Evolutionary conservation across 1,284 basidiomycete species (phyloP), one percentile per base, ranked within the genome.

Genomic region (Rhodotorula sp.): DNA sequence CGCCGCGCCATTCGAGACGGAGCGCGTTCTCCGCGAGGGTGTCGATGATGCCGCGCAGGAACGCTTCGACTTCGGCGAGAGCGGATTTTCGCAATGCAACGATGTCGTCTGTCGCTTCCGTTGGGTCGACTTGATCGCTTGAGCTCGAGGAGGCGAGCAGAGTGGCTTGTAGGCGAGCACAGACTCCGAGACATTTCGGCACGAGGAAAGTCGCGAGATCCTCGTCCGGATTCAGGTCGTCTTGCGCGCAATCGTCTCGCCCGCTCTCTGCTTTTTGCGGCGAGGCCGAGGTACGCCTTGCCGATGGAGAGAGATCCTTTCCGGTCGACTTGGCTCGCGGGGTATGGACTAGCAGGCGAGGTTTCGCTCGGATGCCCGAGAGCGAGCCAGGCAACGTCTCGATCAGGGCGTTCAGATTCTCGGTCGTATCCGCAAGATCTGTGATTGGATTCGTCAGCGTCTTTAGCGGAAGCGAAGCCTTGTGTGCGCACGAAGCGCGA

Each of bases 121-220:
- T 48, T 7, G 45, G 0, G 6, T 22, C 45, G 37, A 42, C 37
- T 42, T 42, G 37, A 18, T 1, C n/a, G 12, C 2, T 12, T 6
- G 22, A 26, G 5, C 4, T 1, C 5, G 49, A 22, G 22, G 58
- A 37, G 17, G 33, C 42, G n/a, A 68, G 37, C 18, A 70, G 66
- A 5, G 71, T 55, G 1, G 62, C 66, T 29, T 73, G 64, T 22
- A 73, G 66, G 10, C 65, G 66, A 6, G 66, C 54, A 17, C 62
- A 58, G 22, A 64, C 58, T 14, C 51, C n/a, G 17, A 75, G 62
- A 37, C 51, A 51, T 6, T 69, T 69, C 49, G 64, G 67, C n/a
- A 66, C 45, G 67, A 74, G 69, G 49, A 69, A 75, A 18, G 67
- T 70, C 29, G 68, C 68, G 64, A 75, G 70, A 56, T 73, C 74